These are phyloP conservation scores for Candida sphagnicola DNA, from an alignment of 805 yeast species.

Conservation along the genomic window DNA sequence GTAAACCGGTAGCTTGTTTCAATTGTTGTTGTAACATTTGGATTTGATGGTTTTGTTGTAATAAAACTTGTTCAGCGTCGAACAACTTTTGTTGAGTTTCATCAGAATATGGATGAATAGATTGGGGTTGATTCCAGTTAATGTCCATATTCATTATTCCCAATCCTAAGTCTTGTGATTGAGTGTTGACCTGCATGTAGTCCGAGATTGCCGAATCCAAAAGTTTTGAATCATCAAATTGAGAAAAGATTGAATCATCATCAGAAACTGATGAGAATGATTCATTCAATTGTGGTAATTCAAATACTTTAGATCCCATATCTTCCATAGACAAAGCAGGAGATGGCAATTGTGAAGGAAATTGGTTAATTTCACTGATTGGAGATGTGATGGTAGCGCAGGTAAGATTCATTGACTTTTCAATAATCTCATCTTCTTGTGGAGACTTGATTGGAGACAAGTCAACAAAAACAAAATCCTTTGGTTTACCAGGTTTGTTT, in stretches of 20 bases:
- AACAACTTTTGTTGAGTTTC: slow-evolving; percentile 9
- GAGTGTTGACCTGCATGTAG: slow-evolving; percentile 10
- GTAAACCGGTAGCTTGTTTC: slow-evolving; percentile 14
- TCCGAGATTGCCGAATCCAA: slow-evolving; percentile 6
- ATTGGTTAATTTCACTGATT: slow-evolving; percentile 5
- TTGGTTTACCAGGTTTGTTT: slow-evolving; percentile 42
- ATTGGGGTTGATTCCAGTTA: slow-evolving; percentile 13
- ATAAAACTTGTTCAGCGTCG: slow-evolving; percentile 18
- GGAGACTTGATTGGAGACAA: slow-evolving; percentile 37
- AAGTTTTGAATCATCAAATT: slow-evolving; percentile 7
- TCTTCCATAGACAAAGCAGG: slow-evolving; percentile 12
- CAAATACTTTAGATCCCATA: slow-evolving; percentile 8
- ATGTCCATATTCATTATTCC: slow-evolving; percentile 25
- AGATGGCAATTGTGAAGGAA: slow-evolving; percentile 15
- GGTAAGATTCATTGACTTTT: not conserved
- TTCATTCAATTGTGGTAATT: slow-evolving; percentile 13
- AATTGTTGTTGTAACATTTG: slow-evolving; percentile 20
- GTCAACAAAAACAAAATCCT: slow-evolving; percentile 44
- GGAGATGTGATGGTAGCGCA: slow-evolving; percentile 2
- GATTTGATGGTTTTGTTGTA: slow-evolving; percentile 20
- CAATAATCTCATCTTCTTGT: slow-evolving; percentile 10
- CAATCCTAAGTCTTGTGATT: slow-evolving; percentile 17
- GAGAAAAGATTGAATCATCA: slow-evolving; percentile 16
- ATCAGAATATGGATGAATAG: not conserved
- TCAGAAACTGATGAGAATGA: slow-evolving; percentile 15